Base-by-base conservation (phyloP, 768 basidiomycete genomes). In the Lactarius hatsudake region DNA sequence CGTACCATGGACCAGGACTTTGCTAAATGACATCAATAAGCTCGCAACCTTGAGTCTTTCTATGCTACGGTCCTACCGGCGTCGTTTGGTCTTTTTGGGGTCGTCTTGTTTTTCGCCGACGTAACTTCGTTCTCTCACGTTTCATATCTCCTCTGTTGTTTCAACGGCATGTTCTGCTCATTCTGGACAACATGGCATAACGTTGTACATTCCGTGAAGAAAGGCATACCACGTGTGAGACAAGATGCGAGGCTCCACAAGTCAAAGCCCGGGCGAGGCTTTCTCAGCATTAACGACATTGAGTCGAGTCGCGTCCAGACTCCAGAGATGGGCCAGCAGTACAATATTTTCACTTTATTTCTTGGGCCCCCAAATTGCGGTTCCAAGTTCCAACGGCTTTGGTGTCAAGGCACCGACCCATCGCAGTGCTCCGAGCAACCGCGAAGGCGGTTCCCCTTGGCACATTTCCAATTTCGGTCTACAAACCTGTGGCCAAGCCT, bases 381-480 rank as follows among this genome's bases (percentile, higher is more conserved):
- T 26, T 5, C 48, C 48, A 30, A 45, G 28, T 26, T 5, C 48
- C 48, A 30, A 45, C 6, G 2, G 30, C 61, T 23, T 30, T 28
- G 18, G 5, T 53, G 32, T 9, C 62, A 17, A 23, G 53, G 62
- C 18, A 63, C 51, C 45, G 0, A 23, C 53, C 34, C 62, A 55
- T 56, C 7, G 38, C 62, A n/a, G 71, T 66, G 45, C 65, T 68
- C 55, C 73, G 72, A 12, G 68, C 66, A 10, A 66, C 54, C 18
- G 74, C 72, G 54, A 75, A 75, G 5, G 62, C 13, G 0, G 68
- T 71, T 12, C 74, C 73, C 10, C 67, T 71, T 0, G 45, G 66
- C 7, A 75, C 72, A 54, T 64, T 72, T 30, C 73, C 74, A 20
- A 75, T 71, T 10, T 69, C 66, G 26, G 72, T 68, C 45, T 74